Conservation (phyloP, 352 stramenopile genomes). For the Phytophthora idaei region DNA sequence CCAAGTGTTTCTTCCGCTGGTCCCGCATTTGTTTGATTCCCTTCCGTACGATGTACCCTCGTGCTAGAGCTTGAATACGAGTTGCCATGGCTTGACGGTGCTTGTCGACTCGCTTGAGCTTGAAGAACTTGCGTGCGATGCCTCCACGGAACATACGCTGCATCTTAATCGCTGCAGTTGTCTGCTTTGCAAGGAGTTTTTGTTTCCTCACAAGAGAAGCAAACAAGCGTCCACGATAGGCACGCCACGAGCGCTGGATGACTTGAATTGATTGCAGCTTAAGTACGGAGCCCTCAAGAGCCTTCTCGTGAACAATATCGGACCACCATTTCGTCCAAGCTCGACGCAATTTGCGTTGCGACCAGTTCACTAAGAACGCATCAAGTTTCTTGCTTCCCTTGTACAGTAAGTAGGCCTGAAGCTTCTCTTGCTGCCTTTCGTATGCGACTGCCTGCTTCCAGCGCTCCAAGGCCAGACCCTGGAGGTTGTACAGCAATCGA, state of each 20-base stretch:
- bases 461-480: constrained; percentile 65
- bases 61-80: constrained; percentile 56
- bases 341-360: constrained; percentile 64
- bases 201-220: constrained; percentile 53
- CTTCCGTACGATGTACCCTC: constrained; percentile 48
- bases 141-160: constrained; percentile 67
- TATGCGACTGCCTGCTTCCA: constrained; percentile 56
- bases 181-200: constrained; percentile 45
- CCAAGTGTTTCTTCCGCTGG: constrained; percentile 37
- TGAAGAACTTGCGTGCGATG: constrained; percentile 68
- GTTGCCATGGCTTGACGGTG: constrained; percentile 48
- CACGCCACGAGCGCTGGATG: constrained; percentile 67
- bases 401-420: constrained; percentile 76
- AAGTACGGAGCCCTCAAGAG: constrained; percentile 50
- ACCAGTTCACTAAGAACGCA: constrained; percentile 71
- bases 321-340: constrained; percentile 77
- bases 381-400: constrained; percentile 83
- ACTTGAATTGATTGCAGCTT: constrained; percentile 58
- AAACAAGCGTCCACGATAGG: constrained; percentile 54
- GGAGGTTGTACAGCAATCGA: constrained; percentile 66
- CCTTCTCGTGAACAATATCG: constrained; percentile 56
- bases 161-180: constrained; percentile 50
- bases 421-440: constrained; percentile 79
- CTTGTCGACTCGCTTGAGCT: constrained; percentile 51
- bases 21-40: constrained; percentile 18